Conservation (phyloP, 1,139 yeast species). For the Blastobotrys serpentis region DNA sequence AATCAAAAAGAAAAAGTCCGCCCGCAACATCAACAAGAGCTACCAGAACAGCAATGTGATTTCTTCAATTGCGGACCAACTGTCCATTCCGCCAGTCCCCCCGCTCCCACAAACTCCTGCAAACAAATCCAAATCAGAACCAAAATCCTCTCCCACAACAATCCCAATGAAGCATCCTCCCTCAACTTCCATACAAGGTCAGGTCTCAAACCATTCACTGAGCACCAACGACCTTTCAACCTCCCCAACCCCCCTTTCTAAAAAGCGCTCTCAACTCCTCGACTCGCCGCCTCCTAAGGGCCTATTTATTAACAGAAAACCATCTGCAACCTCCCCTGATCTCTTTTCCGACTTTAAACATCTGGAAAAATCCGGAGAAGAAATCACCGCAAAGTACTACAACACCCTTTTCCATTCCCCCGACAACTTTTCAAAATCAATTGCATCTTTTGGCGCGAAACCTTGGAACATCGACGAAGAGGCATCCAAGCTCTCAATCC, state of each 20-base stretch:
- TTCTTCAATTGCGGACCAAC: slow-evolving; percentile 3
- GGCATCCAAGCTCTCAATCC: slow-evolving; percentile 1
- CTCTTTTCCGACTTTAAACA: slow-evolving; percentile 6
- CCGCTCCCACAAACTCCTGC: not conserved
- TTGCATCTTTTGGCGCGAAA: slow-evolving; percentile 6
- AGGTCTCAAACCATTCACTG: not conserved
- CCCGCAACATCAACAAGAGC: slow-evolving; percentile 9
- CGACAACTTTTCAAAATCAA: slow-evolving; percentile 1
- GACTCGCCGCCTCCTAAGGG: slow-evolving; percentile 5
- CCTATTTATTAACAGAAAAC: slow-evolving; percentile 5
- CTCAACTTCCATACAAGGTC: not conserved
- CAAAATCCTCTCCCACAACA: slow-evolving; percentile 3
- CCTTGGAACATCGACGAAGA: slow-evolving; percentile 8
- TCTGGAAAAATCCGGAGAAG: slow-evolving; percentile 8
- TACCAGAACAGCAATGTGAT: not conserved
- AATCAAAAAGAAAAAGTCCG: slow-evolving; percentile 16
- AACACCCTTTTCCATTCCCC: slow-evolving; percentile 2
- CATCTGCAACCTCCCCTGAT: not conserved
- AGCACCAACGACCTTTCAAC: not conserved
- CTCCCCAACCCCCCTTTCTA: slow-evolving; percentile 5
- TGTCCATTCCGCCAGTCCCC: not conserved
- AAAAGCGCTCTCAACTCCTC: not conserved
- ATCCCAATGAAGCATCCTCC: slow-evolving; percentile 2
- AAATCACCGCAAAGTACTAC: slow-evolving; percentile 6
- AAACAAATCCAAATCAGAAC: not conserved